These are phyloP conservation scores for Beauveria bassiana DNA, from an alignment of 2,329 filamentous ascomycete genomes.

Conservation along the genomic window DNA sequence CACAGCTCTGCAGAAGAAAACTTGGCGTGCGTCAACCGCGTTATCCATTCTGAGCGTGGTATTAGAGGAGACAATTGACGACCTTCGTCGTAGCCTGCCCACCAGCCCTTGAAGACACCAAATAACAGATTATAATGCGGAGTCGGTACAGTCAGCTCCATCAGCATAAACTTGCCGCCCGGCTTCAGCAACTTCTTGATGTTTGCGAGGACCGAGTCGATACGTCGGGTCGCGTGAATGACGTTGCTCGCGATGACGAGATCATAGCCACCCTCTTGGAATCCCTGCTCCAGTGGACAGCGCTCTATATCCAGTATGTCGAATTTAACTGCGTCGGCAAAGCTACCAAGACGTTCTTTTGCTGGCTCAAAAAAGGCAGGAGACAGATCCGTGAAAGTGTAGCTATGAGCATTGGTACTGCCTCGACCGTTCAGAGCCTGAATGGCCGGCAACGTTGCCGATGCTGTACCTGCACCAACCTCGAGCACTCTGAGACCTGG, in stretches of 20 bases:
- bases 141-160: conserved; percentile 26
- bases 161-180: conserved; percentile 36
- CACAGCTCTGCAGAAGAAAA: neutral
- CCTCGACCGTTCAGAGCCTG: conserved; percentile 19
- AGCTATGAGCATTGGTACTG: conserved; percentile 16
- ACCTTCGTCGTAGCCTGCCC: conserved; percentile 24
- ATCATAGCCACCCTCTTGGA: conserved; percentile 24
- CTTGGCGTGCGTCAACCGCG: neutral
- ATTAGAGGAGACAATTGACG: conserved; percentile 12
- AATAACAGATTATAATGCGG: conserved; percentile 20
- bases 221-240: conserved; percentile 29
- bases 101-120: conserved; percentile 30
- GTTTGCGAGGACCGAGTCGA: neutral
- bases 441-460: conserved; percentile 29
- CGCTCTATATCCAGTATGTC: conserved; percentile 21
- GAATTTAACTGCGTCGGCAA: conserved; percentile 15
- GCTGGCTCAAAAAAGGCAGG: conserved; percentile 32
- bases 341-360: conserved; percentile 20
- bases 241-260: conserved; percentile 31
- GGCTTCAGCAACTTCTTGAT: conserved; percentile 30
- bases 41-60: conserved; percentile 9
- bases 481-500: conserved; percentile 34
- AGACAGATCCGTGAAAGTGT: conserved; percentile 39
- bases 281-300: conserved; percentile 24
- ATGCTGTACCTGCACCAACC: conserved; percentile 36